Base-by-base conservation (phyloP, 2,329 filamentous ascomycete species). In the Westerdykella aurantiaca region DNA sequence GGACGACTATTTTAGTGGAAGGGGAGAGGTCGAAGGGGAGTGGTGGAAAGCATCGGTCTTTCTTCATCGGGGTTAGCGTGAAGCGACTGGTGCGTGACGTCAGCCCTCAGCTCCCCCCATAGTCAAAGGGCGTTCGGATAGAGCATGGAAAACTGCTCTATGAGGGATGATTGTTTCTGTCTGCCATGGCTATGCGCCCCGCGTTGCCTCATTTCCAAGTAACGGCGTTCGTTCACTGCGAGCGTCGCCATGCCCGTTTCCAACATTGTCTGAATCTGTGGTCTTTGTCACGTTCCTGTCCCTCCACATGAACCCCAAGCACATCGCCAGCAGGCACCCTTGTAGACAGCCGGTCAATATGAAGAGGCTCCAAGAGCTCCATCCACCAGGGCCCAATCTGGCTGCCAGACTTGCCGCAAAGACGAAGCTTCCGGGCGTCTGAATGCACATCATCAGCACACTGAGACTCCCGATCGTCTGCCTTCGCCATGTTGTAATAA, bases 371-470 rank as follows among this genome's bases (percentile, higher is more conserved):
- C 93, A 98, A 0, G 89, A 88, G 68, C 90, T 96, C 93, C 93
- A 98, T 0, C 91, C 91, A 29, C 78, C 81, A 58, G 75, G 76
- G 0, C 93, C 93, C 16, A 96, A 76, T 37, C 93, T 79, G 6
- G 80, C 81, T 40, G 84, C 88, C 35, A 98, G 71, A 64, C 89
- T 96, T 11, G 78, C 83, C 0, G 91, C 89, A 70, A 95, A 97
- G 6, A 98, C 72, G 55, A 95, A 83, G 46, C 88, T 89, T 0
- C 93, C 93, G 0, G 93, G 93, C 0, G 91, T 96, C 67, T 98
- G 93, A 29, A 98, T 95, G 63, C 86, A 86, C 90, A 98, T 97
- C 85, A 96, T 97, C 4, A 88, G 85, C 44, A 98, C 93, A 60
- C 88, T 95, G 56, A 98, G 72, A 64, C 89, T 95, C 43, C 89